Evolutionary conservation across 2,329 filamentous ascomycete genomes (phyloP).

Genomic region (Mycosphaerelloides madeirae): DNA sequence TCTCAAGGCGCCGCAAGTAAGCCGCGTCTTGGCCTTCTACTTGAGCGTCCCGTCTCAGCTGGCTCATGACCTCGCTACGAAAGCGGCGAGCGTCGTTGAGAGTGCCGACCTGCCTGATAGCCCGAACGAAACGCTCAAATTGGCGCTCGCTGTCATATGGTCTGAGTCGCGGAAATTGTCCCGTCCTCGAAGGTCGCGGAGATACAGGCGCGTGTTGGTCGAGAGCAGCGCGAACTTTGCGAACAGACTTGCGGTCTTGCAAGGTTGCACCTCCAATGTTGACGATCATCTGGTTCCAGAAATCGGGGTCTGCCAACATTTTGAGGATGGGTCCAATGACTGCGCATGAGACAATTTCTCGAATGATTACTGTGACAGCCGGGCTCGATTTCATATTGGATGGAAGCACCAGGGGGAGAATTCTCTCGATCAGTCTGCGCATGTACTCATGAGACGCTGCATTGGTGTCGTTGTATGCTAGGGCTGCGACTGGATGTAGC

Average conservation of each 20-base stretch:
- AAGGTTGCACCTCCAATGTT: constrained; percentile 69
- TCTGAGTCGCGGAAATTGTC: constrained; percentile 71
- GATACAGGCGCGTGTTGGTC: constrained; percentile 89
- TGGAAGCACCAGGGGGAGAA: constrained; percentile 73
- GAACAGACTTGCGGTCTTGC: constrained; percentile 91
- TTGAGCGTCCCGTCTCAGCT: constrained; percentile 78
- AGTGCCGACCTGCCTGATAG: constrained; percentile 82
- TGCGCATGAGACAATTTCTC: constrained; percentile 90
- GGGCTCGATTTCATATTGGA: constrained; percentile 70
- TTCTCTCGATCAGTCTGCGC: constrained; percentile 63
- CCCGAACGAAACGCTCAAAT: constrained; percentile 90
- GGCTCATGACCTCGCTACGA: constrained; percentile 84
- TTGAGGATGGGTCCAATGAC: constrained; percentile 77
- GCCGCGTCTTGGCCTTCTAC: constrained; percentile 76
- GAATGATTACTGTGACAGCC: constrained; percentile 72
- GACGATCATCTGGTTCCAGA: constrained; percentile 95
- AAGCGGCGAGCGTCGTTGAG: constrained; percentile 89
- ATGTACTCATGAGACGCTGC: constrained; percentile 84
- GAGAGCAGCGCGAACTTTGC: constrained; percentile 82
- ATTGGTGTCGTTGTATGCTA: constrained; percentile 80
- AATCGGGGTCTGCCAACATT: constrained; percentile 83
- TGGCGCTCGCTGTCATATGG: constrained; percentile 82
- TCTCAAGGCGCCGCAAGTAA: constrained; percentile 84
- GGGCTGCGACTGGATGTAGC: constrained; percentile 77
- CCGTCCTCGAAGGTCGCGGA: constrained; percentile 33